These are phyloP conservation scores for Xylaria cubensis DNA, from an alignment of 495 filamentous ascomycete species.

Conservation along the genomic window DNA sequence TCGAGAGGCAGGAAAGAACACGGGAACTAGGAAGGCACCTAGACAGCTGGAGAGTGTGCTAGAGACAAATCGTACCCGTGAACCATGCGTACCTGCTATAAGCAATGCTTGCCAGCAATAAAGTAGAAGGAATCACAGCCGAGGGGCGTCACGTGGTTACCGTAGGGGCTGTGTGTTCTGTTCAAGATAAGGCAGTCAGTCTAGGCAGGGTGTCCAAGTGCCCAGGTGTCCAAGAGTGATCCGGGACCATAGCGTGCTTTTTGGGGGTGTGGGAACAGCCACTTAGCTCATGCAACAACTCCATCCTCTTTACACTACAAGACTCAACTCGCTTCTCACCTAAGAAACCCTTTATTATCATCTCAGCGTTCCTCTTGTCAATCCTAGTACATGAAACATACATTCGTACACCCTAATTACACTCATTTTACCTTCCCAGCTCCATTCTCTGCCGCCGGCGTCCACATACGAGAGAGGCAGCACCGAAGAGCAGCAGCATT, in stretches of 20 bases:
- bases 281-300: constrained; percentile 22
- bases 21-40: not conserved
- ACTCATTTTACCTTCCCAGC: not conserved
- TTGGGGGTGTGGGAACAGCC: constrained; percentile 25
- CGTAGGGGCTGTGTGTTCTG: constrained; percentile 19
- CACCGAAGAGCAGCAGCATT: not conserved
- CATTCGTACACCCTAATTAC: not conserved
- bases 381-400: not conserved
- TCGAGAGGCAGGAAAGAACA: constrained; percentile 13
- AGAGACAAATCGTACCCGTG: not conserved
- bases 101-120: not conserved
- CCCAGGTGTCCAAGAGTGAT: constrained; percentile 1
- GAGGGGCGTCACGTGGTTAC: constrained; percentile 8
- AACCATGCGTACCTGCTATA: not conserved
- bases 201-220: not conserved
- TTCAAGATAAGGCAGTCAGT: constrained; percentile 15
- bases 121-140: constrained; percentile 5
- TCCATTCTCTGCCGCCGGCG: not conserved
- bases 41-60: constrained; percentile 5
- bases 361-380: not conserved
- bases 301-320: constrained; percentile 22
- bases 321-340: not conserved
- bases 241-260: constrained; percentile 4
- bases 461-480: not conserved
- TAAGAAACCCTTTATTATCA: not conserved